A percentile compares a stretch with the other conserved stretches of the same genome.
These are phyloP conservation scores for Phyllosticta capitalensis DNA, from an alignment of 2,329 filamentous ascomycete species.

Conservation along the genomic window DNA sequence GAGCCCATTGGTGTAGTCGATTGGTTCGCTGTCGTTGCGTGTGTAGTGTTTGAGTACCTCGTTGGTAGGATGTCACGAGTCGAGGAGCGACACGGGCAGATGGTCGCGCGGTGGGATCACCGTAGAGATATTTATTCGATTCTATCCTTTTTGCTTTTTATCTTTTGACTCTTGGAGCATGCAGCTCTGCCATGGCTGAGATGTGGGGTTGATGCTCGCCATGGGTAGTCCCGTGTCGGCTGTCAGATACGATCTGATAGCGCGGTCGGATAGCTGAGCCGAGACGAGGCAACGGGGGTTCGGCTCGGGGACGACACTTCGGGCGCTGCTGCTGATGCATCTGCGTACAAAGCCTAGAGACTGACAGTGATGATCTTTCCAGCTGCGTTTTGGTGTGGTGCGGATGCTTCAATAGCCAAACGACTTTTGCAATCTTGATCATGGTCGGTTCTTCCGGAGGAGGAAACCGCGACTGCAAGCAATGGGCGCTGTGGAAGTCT, in stretches of 20 bases:
- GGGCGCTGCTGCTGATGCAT: too few species aligned
- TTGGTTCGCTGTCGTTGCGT: background rate
- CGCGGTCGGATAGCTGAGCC: background rate
- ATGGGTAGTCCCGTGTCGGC: background rate
- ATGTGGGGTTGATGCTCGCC: background rate
- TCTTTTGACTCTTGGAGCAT: background rate
- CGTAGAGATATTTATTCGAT: background rate
- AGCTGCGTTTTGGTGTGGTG: too few species aligned
- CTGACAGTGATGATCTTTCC: too few species aligned
- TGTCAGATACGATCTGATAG: background rate
- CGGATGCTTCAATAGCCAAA: too few species aligned
- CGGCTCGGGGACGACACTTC: background rate
- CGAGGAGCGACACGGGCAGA: background rate
- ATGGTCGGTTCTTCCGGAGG: too few species aligned
- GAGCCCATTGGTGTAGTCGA: background rate
- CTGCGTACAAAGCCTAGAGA: too few species aligned
- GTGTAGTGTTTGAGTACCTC: background rate
- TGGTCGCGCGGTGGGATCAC: background rate
- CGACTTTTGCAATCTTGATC: too few species aligned
- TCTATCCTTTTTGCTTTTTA: background rate
- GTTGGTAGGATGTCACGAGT: background rate
- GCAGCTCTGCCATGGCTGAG: background rate
- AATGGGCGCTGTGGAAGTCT: too few species aligned
- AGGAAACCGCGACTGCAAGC: too few species aligned
- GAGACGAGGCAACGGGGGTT: background rate